A percentile compares a stretch with the other conserved stretches of the same genome.
Conservation (phyloP, 2,329 filamentous ascomycete species). For the Pseudocercospora fuligena region DNA sequence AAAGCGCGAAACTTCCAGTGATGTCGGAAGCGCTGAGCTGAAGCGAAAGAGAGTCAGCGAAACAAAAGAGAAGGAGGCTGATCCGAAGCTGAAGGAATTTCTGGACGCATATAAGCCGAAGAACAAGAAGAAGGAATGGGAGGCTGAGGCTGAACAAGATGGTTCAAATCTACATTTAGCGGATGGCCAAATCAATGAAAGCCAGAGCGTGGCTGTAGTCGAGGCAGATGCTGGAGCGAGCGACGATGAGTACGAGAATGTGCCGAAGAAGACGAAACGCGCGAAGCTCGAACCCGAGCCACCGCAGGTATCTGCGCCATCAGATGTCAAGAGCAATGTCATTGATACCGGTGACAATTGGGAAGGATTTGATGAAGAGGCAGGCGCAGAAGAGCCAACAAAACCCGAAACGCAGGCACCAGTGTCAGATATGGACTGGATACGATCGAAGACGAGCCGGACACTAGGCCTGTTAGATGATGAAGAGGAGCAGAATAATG, state of each 20-base stretch:
- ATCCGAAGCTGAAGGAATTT: conserved; percentile 85
- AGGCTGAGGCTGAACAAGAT: conserved; percentile 54
- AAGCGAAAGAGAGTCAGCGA: conserved; percentile 70
- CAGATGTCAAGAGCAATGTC: conserved; percentile 6
- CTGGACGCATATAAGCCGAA: conserved; percentile 79
- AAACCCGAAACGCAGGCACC: conserved; percentile 38
- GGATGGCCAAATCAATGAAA: neutral
- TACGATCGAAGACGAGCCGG: conserved; percentile 85
- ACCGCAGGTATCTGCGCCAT: neutral
- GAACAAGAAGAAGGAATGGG: conserved; percentile 51
- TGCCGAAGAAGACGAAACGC: conserved; percentile 54
- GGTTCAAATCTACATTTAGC: neutral
- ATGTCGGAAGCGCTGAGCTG: conserved; percentile 45
- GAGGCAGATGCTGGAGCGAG: conserved; percentile 57
- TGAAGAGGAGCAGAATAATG: conserved; percentile 47
- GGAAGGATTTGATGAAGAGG: conserved; percentile 18
- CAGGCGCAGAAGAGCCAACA: neutral
- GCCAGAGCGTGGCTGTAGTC: conserved; percentile 23
- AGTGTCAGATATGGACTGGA: conserved; percentile 84
- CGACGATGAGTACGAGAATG: conserved; percentile 71
- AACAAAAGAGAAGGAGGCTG: conserved; percentile 54
- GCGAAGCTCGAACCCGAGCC: conserved; percentile 20
- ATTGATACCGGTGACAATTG: conserved; percentile 20
- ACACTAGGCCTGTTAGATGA: conserved; percentile 83
- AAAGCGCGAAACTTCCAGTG: conserved; percentile 14